Conservation (phyloP, 371 early-diverging fungal genomes). For the Rhizomucor pusillus region DNA sequence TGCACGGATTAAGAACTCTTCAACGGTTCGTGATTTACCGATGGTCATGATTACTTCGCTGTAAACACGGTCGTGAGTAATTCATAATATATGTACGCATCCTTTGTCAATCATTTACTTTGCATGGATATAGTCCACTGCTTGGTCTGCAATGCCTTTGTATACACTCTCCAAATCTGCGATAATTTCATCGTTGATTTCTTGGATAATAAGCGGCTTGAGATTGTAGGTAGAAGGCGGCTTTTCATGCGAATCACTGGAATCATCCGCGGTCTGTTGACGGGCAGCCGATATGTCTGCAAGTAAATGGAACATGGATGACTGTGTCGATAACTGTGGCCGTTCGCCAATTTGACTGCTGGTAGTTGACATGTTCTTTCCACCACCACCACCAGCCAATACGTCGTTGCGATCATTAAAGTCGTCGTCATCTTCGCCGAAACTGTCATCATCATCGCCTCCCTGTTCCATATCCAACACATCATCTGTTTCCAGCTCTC, state of each 20-base stretch:
- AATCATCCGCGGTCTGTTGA: constrained; percentile 11
- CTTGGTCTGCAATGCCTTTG: constrained; percentile 74
- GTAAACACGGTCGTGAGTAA: constrained; percentile 6
- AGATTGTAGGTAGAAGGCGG: constrained; percentile 38
- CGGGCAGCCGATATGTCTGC: constrained; percentile 40
- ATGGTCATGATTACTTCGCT: constrained; percentile 96
- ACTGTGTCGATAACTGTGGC: constrained; percentile 27
- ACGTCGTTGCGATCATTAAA: constrained; percentile 23
- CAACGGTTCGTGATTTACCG: constrained; percentile 85
- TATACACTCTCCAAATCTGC: constrained; percentile 75
- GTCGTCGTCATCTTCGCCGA: constrained; percentile 20
- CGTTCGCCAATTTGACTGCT: constrained; percentile 25
- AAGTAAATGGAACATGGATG: constrained; percentile 65
- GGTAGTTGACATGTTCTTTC: constrained; percentile 15
- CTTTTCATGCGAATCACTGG: constrained; percentile 28
- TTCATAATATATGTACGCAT: no score
- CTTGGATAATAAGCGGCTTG: constrained; percentile 76
- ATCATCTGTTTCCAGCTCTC: constrained; percentile 37
- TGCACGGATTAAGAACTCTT: constrained; percentile 83
- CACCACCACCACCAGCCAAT: constrained; percentile 4
- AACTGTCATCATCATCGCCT: constrained; percentile 14
- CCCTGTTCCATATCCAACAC: constrained; percentile 14
- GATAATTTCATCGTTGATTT: constrained; percentile 79
- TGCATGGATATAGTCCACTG: constrained; percentile 86
- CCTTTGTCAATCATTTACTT: constrained; percentile 61